Percentiles rank a stretch among this genome's conserved stretches.
These are phyloP conservation scores for Verruconis gallopava DNA, from an alignment of 2,329 filamentous ascomycete species.

Conservation along the genomic window DNA sequence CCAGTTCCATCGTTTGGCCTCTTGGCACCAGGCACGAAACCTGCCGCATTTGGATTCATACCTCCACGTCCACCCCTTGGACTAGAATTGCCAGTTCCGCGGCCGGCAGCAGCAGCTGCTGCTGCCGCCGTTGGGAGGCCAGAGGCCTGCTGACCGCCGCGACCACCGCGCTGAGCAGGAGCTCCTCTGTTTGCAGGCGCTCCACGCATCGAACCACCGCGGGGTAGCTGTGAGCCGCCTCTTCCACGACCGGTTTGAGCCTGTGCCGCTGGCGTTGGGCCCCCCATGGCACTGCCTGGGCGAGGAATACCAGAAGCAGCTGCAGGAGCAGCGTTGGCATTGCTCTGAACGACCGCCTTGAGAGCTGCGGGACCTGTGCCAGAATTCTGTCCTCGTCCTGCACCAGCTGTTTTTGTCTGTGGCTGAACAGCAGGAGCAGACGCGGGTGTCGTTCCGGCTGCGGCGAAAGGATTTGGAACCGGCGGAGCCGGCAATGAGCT, in stretches of 20 bases:
- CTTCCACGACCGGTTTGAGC: neutral
- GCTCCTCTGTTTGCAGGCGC: neutral
- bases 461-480: neutral
- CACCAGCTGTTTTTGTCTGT: neutral
- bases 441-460: neutral
- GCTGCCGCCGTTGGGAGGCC: neutral
- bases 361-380: conserved; percentile 10
- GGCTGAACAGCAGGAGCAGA: neutral
- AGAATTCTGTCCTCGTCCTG: neutral
- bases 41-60: conserved; percentile 7
- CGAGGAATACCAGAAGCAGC: neutral
- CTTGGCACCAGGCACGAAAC: conserved; percentile 9
- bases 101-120: conserved; percentile 1
- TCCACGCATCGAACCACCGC: conserved; percentile 3
- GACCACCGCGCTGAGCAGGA: conserved; percentile 2
- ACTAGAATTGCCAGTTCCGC: conserved; percentile 2
- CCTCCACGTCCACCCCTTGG: conserved; percentile 6
- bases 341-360: neutral
- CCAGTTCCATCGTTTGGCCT: conserved; percentile 7
- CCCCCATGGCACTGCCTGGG: neutral
- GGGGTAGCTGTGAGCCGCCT: conserved; percentile 8
- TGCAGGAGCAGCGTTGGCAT: conserved; percentile 1
- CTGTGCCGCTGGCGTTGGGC: conserved; percentile 2
- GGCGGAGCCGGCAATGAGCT: neutral
- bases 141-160: neutral